Evolutionary conservation across 176 grass and related monocot genomes (phyloP), one percentile per base, ranked within the genome.

Genomic region (Cenchrus purpureus): DNA sequence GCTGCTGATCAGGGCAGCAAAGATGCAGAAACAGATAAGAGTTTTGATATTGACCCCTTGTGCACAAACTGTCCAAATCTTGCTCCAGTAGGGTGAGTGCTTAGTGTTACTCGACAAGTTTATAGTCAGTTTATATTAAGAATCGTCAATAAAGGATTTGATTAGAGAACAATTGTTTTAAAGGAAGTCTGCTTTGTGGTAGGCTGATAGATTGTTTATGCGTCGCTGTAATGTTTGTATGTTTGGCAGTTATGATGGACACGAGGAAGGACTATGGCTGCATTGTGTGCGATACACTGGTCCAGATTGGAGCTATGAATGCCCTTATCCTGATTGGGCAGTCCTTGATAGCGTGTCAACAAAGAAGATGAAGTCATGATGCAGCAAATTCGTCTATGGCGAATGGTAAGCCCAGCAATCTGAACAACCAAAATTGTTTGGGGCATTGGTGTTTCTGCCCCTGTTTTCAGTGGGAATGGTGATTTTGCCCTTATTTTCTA

Each of bases 31-130:
- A 70, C 45, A 53, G 65, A 80, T 25, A 42, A 67, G 15, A 87
- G 84, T 63, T 94, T 92, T 22, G 62, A 79, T 65, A 80, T 94
- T 19, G 93, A 98, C 86, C 78, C 86, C 12, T 91, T 94, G 93
- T 95, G 97, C 81, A 95, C 93, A 7, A 98, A 98, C 53, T 98
- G 97, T 52, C 97, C 97, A 68, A 82, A 94, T 89, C 87, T 98
- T 45, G 86, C 87, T 87, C 97, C 97, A 62, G 86, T 89, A 64
- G 97, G 93, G 97, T 98, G 76, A 81, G 83, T 76, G 52, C 32
- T 44, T 77, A 66, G 10, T 74, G 12, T 58, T 82, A 44, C 57
- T 85, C 53, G 50, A 72, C 54, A 67, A 76, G 17, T 82, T 64
- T 43, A 29, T 81, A 62, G 8, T 75, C 29, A 42, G 17, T 22